A percentile compares a stretch with the other conserved stretches of the same genome.
Conservation (phyloP, 768 basidiomycete genomes). For the Mycena leptocephala region DNA sequence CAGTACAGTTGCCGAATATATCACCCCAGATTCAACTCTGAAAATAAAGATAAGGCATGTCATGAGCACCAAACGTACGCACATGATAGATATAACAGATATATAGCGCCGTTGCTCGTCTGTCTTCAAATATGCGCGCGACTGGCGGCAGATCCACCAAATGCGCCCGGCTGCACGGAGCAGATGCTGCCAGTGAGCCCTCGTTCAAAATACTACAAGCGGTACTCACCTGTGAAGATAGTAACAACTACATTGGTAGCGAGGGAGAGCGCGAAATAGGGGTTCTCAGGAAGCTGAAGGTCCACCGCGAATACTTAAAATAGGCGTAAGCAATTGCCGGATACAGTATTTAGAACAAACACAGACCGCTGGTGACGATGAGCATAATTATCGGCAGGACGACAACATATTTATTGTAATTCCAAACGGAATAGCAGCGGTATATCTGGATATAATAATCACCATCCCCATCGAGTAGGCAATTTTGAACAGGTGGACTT, state of each 20-base stretch:
- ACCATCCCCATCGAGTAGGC: neutral
- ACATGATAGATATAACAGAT: neutral
- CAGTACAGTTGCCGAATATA: slow-evolving; percentile 48
- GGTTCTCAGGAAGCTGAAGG: slow-evolving; percentile 42
- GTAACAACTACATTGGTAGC: slow-evolving; percentile 49
- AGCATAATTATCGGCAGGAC: slow-evolving; percentile 44
- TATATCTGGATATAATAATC: slow-evolving; percentile 44
- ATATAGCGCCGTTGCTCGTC: neutral
- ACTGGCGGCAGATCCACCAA: neutral
- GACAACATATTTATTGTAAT: slow-evolving; percentile 46
- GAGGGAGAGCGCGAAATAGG: slow-evolving; percentile 49
- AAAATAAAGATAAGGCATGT: neutral
- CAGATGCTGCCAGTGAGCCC: neutral
- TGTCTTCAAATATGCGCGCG: neutral
- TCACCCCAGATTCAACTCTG: slow-evolving; percentile 46
- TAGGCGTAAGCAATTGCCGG: neutral
- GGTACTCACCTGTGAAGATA: slow-evolving; percentile 43
- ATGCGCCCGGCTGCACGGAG: neutral
- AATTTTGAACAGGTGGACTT: slow-evolving; percentile 12
- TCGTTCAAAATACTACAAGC: neutral
- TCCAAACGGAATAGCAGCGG: slow-evolving; percentile 51
- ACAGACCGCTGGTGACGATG: slow-evolving; percentile 44
- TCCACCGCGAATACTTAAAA: slow-evolving; percentile 39
- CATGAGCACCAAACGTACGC: neutral
- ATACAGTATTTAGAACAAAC: neutral